Conservation (phyloP, 148 eudicot species). For the Camellia japonica region DNA sequence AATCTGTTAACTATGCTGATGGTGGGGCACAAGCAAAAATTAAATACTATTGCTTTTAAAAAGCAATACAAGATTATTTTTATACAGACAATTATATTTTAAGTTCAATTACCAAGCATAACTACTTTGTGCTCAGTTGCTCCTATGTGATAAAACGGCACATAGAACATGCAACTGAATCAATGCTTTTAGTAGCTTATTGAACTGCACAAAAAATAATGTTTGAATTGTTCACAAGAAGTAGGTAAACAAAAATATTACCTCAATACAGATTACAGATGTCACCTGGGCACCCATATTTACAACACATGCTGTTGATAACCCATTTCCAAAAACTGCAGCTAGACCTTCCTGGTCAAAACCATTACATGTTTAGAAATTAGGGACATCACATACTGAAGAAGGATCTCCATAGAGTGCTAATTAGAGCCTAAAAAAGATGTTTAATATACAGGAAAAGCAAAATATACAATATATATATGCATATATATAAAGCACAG, state of each 20-base stretch:
- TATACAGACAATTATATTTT: background rate
- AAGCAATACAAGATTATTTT: background rate
- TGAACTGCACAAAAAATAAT: background rate
- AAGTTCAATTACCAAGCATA: background rate
- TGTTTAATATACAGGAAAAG: background rate
- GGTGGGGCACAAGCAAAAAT: background rate
- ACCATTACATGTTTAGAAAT: constrained; percentile 11
- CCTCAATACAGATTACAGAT: constrained; percentile 92
- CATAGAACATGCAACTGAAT: background rate
- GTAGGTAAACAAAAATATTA: constrained; percentile 24
- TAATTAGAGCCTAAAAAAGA: constrained; percentile 2
- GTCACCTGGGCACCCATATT: constrained; percentile 94
- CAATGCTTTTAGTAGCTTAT: background rate
- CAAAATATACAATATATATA: background rate
- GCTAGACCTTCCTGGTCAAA: constrained; percentile 87
- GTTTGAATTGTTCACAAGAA: background rate
- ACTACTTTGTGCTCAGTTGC: background rate
- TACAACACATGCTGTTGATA: constrained; percentile 96
- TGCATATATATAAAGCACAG: background rate
- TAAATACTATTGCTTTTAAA: background rate
- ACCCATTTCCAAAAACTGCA: constrained; percentile 92
- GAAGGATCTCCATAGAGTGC: constrained; percentile 8
- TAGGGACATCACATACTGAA: background rate
- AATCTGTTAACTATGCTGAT: background rate
- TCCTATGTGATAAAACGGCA: background rate